phyloP scores from a whole-genome alignment of 1,284 basidiomycete species.

The Fomitopsis betulina region DNA sequence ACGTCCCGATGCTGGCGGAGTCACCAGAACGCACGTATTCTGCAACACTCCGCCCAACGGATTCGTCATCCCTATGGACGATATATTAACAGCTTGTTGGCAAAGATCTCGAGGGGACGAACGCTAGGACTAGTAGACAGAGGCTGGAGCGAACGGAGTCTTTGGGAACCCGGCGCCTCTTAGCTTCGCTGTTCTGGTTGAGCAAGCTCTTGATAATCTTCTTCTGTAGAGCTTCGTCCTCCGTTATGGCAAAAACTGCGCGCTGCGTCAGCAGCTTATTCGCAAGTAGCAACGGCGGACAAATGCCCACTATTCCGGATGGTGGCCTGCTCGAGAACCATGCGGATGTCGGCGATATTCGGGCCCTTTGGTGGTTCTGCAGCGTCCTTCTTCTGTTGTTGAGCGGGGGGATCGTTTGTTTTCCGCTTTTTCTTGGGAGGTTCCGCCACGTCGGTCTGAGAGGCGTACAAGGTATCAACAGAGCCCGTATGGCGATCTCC shows the following conservation, averaged over 20 bases:
- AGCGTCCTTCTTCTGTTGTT: background rate
- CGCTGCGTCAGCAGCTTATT: background rate
- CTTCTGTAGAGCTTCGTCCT: background rate
- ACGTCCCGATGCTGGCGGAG: background rate
- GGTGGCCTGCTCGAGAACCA: background rate
- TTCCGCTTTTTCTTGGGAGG: background rate
- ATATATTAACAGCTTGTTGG: no score
- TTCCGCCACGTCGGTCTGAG: background rate
- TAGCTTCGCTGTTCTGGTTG: background rate
- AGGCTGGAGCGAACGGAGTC: background rate
- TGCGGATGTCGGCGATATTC: background rate
- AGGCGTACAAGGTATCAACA: background rate
- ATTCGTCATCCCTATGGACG: background rate
- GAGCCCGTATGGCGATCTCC: background rate
- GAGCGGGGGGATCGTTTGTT: background rate
- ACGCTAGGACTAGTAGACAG: background rate
- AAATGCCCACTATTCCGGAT: background rate
- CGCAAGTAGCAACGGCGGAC: background rate
- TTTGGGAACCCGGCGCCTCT: background rate
- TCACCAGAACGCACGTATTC: slow-evolving; percentile 1
- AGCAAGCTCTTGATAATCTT: background rate
- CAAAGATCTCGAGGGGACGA: background rate
- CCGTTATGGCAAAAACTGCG: background rate
- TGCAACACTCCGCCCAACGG: slow-evolving; percentile 2
- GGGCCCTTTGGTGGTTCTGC: background rate